These are phyloP conservation scores for Lachancea nothofagi DNA, from an alignment of 805 yeast genomes.

Conservation along the genomic window DNA sequence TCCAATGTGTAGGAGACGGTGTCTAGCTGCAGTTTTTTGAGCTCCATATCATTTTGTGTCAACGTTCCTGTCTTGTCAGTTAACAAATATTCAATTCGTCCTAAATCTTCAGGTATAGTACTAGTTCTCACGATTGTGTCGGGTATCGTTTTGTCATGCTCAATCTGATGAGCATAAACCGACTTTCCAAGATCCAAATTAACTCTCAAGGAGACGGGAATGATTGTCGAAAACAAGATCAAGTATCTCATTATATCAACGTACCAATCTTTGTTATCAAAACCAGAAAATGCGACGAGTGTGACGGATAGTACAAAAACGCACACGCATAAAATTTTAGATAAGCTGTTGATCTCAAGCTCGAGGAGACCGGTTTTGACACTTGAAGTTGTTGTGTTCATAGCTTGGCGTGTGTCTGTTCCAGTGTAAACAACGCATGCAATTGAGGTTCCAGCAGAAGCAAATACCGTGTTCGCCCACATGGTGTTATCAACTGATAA, in stretches of 20 bases:
- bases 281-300: conserved; percentile 77
- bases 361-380: conserved; percentile 89
- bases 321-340: conserved; percentile 81
- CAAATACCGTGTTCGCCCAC: conserved; percentile 98
- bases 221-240: conserved; percentile 88
- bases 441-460: conserved; percentile 77
- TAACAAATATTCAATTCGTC: conserved; percentile 86
- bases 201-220: conserved; percentile 92
- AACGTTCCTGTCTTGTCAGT: conserved; percentile 96
- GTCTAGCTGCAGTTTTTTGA: conserved; percentile 89
- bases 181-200: conserved; percentile 93
- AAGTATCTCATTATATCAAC: conserved; percentile 85
- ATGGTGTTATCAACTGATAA: conserved; percentile 83
- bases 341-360: conserved; percentile 79
- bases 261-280: conserved; percentile 69
- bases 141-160: conserved; percentile 74
- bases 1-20: conserved; percentile 89
- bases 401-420: conserved; percentile 84
- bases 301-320: conserved; percentile 74
- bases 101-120: conserved; percentile 96
- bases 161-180: conserved; percentile 92
- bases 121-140: conserved; percentile 93
- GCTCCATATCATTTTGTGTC: conserved; percentile 96
- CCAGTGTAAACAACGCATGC: conserved; percentile 92
- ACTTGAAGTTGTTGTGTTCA: conserved; percentile 84